Percentiles rank a stretch among this genome's conserved stretches.
These are phyloP conservation scores for Fusarium xylarioides DNA, from an alignment of 2,329 filamentous ascomycete genomes.

Conservation along the genomic window DNA sequence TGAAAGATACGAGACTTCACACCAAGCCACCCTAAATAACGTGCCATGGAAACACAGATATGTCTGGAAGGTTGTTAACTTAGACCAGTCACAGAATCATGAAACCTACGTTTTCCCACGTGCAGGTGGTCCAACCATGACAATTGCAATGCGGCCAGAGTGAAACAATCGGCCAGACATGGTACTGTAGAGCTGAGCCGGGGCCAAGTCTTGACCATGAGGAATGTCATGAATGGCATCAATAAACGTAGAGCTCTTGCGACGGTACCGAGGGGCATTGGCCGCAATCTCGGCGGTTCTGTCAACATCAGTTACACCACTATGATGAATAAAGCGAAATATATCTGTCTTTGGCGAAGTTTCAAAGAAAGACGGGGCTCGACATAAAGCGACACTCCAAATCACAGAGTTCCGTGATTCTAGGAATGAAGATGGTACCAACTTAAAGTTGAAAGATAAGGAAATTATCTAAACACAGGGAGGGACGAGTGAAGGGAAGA, in stretches of 20 bases:
- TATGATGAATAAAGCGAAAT: neutral
- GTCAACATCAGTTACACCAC: constrained; percentile 30
- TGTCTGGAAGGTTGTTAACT: constrained; percentile 64
- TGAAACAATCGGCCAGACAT: constrained; percentile 98
- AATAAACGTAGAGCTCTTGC: constrained; percentile 94
- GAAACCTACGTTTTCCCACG: constrained; percentile 86
- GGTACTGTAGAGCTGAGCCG: constrained; percentile 96
- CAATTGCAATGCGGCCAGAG: constrained; percentile 95
- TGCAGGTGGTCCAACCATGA: constrained; percentile 93
- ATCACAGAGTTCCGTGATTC: neutral
- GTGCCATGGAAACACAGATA: constrained; percentile 92
- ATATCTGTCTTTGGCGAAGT: neutral
- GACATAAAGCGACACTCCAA: neutral
- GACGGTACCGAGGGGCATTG: constrained; percentile 87
- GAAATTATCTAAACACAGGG: neutral
- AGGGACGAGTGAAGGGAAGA: neutral
- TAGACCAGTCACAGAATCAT: neutral
- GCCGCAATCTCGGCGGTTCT: constrained; percentile 93
- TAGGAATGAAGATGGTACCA: neutral
- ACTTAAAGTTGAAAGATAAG: neutral
- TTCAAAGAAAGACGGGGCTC: neutral
- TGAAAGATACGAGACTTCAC: constrained; percentile 99
- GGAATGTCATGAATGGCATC: constrained; percentile 96
- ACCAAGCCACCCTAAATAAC: constrained; percentile 95
- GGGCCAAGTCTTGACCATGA: constrained; percentile 83